phyloP scores from a whole-genome alignment of 495 filamentous ascomycete genomes.

The Annulohypoxylon stygium region DNA sequence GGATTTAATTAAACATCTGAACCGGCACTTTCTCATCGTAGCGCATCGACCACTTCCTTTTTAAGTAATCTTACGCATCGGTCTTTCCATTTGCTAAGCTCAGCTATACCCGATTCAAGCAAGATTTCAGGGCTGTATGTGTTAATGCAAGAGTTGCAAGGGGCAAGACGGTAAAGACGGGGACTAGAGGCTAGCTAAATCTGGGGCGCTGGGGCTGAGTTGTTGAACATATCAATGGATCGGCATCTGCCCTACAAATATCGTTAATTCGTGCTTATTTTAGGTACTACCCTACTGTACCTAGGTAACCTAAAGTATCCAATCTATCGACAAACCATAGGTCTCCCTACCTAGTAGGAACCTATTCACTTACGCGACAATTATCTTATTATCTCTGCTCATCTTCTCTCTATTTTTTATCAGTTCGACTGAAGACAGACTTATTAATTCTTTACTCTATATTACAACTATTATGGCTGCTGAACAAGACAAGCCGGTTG shows the following conservation, averaged over 20 bases:
- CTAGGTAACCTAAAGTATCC: too few species aligned
- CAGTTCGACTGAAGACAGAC: neutral
- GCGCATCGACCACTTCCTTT: too few species aligned
- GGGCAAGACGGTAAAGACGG: neutral
- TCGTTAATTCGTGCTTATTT: neutral
- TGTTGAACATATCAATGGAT: neutral
- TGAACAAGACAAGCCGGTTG: constrained; percentile 25
- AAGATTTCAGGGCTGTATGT: too few species aligned
- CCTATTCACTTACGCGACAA: too few species aligned
- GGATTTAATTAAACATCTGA: neutral
- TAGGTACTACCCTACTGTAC: too few species aligned
- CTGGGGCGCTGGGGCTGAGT: constrained; percentile 1
- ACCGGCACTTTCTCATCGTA: too few species aligned
- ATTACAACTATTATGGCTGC: constrained; percentile 20
- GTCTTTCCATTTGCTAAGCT: neutral
- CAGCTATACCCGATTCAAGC: neutral
- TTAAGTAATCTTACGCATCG: neutral
- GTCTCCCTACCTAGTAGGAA: too few species aligned
- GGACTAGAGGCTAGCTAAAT: neutral
- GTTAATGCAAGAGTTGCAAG: too few species aligned
- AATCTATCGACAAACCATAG: too few species aligned
- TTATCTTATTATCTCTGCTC: too few species aligned
- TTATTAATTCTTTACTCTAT: neutral
- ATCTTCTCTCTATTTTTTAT: neutral
- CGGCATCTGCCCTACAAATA: neutral